These are phyloP conservation scores for Yarrowia galli DNA, from an alignment of 1,139 yeast genomes.

Conservation along the genomic window DNA sequence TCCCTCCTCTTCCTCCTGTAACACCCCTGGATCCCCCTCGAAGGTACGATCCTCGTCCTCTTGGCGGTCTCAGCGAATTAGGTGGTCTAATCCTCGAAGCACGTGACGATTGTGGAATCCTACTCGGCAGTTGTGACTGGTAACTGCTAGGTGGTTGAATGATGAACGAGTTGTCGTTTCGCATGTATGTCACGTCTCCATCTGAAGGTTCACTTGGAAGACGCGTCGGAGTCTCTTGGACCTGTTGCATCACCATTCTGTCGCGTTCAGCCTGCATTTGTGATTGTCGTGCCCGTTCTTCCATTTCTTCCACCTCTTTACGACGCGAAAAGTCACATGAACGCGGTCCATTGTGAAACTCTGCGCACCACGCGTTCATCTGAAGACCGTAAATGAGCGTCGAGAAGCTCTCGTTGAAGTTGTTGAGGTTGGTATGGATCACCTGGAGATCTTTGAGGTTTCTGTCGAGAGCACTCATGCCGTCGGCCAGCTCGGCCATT, in stretches of 20 bases:
- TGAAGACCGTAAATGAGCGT: slow-evolving; percentile 68
- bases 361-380: slow-evolving; percentile 75
- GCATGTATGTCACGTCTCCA: slow-evolving; percentile 41
- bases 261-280: slow-evolving; percentile 13
- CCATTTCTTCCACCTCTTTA: slow-evolving; percentile 18
- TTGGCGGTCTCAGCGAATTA: slow-evolving; percentile 17
- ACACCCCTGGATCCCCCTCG: slow-evolving; percentile 8
- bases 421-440: slow-evolving; percentile 60
- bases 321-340: slow-evolving; percentile 39
- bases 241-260: neutral
- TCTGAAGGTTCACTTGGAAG: slow-evolving; percentile 14
- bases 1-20: slow-evolving; percentile 17
- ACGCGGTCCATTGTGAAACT: slow-evolving; percentile 59
- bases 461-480: slow-evolving; percentile 61
- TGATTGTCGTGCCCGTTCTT: neutral
- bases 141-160: slow-evolving; percentile 38
- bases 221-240: slow-evolving; percentile 28
- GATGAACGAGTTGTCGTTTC: slow-evolving; percentile 41
- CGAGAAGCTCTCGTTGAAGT: slow-evolving; percentile 70
- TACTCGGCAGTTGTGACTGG: slow-evolving; percentile 2
- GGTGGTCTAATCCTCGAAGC: slow-evolving; percentile 18
- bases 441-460: slow-evolving; percentile 59
- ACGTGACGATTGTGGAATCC: slow-evolving; percentile 13
- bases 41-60: slow-evolving; percentile 4
- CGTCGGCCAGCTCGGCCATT: slow-evolving; percentile 58